Evolutionary conservation across 1,284 basidiomycete genomes (phyloP), one percentile per base, ranked within the genome.

Genomic region (Coniophora puteana): DNA sequence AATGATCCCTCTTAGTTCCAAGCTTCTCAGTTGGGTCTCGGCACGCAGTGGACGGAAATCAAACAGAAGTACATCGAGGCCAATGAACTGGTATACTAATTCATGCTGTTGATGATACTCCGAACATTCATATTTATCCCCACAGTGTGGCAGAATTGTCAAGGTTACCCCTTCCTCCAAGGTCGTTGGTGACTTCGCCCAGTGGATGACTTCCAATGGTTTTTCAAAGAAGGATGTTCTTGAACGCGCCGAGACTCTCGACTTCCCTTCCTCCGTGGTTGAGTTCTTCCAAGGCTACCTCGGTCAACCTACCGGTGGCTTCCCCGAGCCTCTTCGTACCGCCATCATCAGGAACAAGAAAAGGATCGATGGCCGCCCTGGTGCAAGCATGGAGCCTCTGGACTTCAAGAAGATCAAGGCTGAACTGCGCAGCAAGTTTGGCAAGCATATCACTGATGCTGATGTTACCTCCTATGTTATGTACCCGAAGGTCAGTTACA

Each of bases 81-180:
- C 40, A 97, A 97, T 62, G 78, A 90, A 45, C 80, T 97, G 45
- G 89, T 89, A 55, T 39, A 21, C 37, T 41, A 46, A 12, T 42
- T 27, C 44, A 23, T 18, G 10, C 29, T 26, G 11, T 29, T 34
- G 26, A 22, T 38, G 2, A 33, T 31, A 29, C 18, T 17, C 48
- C 41, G 43, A 47, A 30, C 40, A 25, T 29, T 20, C 37, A 51
- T 24, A 60, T 36, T 38, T 22, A 21, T 47, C 45, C 22, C 29
- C 43, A 7, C 59, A 93, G 79, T 98, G 96, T 63, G 96, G 96
- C 38, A 94, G 98, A 60, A 89, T 99, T 61, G 88, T 99, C 74
- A 99, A 99, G 72, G 78, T 99, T 54, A 99, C 96, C 18, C 96
- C 96, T 27, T 97, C 96, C 16, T 99, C 96, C 45, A 98, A 99